Base-by-base conservation (phyloP, 305 asterid species). In the Plantago coronopus region DNA sequence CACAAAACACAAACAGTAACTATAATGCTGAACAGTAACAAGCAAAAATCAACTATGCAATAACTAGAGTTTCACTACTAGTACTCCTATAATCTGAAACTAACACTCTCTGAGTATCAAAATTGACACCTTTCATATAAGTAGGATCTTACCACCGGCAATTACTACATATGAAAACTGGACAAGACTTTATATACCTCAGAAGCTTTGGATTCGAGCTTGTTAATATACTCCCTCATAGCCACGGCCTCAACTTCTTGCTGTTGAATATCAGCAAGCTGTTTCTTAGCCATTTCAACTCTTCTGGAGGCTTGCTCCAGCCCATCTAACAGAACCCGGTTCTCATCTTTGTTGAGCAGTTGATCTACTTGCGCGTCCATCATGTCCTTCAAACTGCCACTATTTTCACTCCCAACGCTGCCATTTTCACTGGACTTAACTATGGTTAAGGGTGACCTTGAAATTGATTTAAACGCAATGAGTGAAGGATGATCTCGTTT, bases 261-360 rank as follows among this genome's bases (percentile, higher is more conserved):
- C 71, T 72, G 81, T 62, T 93, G 74, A 61, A 93, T 83, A 72
- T 84, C 83, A 20, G 91, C 95, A 54, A 89, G 85, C 66, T 87
- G 83, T 70, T 78, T 69, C 84, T 76, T 85, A 1, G 96, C 97
- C 54, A 13, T 60, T 71, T 89, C 97, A 42, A 89, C 95, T 69
- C 99, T 80, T 66, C 38, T 68, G 0, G 97, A 72, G 45, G 96
- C 99, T 77, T 85, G 78, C 73, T 85, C 90, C 72, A 93, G 74
- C 62, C 91, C 96, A 59, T 85, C 79, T 25, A 93, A 71, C 78
- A 89, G 69, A 63, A 23, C 93, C 67, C 71, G 61, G 64, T 93
- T 93, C 74, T 89, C 99, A 74, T 93, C 97, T 65, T 71, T 89
- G 60, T 72, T 78, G 65, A 93, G 55, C 23, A 93, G 81, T 45